Base-by-base conservation (phyloP, 257 asterid genomes). In the Solanum ahanhuiri region DNA sequence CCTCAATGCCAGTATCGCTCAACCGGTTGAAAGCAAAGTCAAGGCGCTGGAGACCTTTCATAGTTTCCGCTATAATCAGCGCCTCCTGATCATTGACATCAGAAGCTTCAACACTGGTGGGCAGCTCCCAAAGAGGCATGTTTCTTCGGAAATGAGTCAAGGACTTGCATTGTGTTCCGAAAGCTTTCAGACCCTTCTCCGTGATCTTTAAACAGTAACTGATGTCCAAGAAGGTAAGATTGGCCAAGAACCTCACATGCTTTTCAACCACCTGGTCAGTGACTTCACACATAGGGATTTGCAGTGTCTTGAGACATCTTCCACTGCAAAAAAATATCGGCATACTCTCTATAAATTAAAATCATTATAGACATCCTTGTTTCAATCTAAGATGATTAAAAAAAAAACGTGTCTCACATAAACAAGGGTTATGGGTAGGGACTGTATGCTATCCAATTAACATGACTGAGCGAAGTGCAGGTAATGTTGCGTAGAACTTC, bases 251-350 rank as follows among this genome's bases (percentile, higher is more conserved):
- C 17, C n/a, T 67, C 30, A 39, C 87, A 82, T 83, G 82, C 86
- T 82, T 88, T 82, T 69, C 84, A 12, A 85, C 87, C 60, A 88
- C 69, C 12, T 86, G 28, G 22, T 88, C 90, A 60, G 88, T 85
- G 58, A 88, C 45, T 41, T 81, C 88, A 70, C 90, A 82, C 48
- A 71, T 54, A 2, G 88, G 88, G 81, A 88, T 84, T 48, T 69
- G 81, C 45, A 88, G 86, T 66, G 82, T 72, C 76, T 86, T 88
- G 87, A 88, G 88, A 75, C 86, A 88, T 58, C 82, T 86, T 83
- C 57, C 90, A 58, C 88, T 86, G 48, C 69, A 82, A 82, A 48
- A 7, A 75, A 28, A 28, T 7, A 48, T 28, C 10, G 84, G 28
- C 54, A 4, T 18, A 79, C n/a, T 45, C 28, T 25, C 83, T 43